phyloP scores from a whole-genome alignment of 192 early-diverging fungal genomes.

The Obelidium mucronatum region DNA sequence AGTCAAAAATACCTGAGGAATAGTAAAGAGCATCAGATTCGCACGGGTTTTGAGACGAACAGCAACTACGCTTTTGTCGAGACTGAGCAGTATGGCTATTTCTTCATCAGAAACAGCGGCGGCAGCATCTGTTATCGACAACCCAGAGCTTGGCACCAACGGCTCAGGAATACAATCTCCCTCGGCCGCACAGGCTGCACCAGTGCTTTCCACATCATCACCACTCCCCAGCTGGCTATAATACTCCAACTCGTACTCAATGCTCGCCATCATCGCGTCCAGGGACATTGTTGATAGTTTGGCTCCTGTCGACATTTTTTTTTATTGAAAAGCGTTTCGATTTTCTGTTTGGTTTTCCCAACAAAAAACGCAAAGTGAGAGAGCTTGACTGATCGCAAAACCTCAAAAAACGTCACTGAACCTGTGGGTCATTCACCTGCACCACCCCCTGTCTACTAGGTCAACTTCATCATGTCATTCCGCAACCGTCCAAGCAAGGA shows the following conservation, averaged over 20 bases:
- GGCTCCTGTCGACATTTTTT: background rate
- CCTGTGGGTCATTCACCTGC: background rate
- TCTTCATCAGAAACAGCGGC: too few species aligned
- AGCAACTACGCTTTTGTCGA: background rate
- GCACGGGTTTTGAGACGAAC: background rate
- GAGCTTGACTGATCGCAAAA: background rate
- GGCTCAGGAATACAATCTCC: too few species aligned
- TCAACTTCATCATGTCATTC: background rate
- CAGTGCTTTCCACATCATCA: too few species aligned
- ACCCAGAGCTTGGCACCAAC: too few species aligned
- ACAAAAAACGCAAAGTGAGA: background rate
- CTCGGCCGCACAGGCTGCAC: too few species aligned
- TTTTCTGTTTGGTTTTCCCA: background rate
- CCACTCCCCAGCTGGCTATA: too few species aligned
- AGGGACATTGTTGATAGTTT: too few species aligned
- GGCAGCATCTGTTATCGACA: too few species aligned
- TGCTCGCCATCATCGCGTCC: too few species aligned
- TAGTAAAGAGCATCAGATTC: background rate
- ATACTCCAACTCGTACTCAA: too few species aligned
- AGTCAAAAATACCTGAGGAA: too few species aligned
- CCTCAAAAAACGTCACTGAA: background rate
- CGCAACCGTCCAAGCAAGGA: conserved; percentile 30
- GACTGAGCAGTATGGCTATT: background rate
- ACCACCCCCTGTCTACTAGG: background rate
- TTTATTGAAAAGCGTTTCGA: background rate